phyloP scores from a whole-genome alignment of 2,329 filamentous ascomycete genomes.

The Sclerotinia trifoliorum region DNA sequence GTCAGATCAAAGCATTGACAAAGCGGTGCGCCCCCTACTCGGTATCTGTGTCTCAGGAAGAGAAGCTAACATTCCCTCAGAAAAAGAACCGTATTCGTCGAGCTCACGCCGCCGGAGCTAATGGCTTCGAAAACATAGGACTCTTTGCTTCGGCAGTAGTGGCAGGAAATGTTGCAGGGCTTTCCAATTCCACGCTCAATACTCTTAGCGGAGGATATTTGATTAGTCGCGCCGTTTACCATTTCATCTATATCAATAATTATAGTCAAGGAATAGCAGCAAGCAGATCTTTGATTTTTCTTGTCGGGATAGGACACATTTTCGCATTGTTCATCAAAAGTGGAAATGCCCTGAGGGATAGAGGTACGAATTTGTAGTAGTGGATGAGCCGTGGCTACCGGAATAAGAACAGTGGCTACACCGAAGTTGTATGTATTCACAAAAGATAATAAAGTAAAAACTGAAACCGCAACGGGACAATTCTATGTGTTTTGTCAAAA shows the following conservation, averaged over 20 bases:
- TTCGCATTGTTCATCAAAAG: conserved; percentile 33
- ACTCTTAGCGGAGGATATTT: conserved; percentile 28
- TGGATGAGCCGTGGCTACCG: not conserved
- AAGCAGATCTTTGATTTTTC: conserved; percentile 26
- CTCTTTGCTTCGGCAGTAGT: conserved; percentile 43
- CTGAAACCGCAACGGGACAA: too few relatives aligned
- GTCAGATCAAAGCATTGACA: not conserved
- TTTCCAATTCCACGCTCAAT: conserved; percentile 33
- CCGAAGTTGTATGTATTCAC: not conserved
- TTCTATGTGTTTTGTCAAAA: not conserved
- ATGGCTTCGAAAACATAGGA: conserved; percentile 44
- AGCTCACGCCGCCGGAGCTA: conserved; percentile 42
- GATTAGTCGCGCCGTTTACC: conserved; percentile 30
- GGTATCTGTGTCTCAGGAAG: rapidly evolving
- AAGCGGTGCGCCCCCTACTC: not conserved
- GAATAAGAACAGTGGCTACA: not conserved
- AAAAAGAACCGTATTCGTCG: conserved; percentile 41
- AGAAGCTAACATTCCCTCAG: conserved; percentile 11
- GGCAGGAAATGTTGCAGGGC: conserved; percentile 41
- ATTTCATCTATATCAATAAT: conserved; percentile 33
- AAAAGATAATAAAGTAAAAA: not conserved
- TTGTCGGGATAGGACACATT: conserved; percentile 28
- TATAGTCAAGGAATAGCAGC: conserved; percentile 22
- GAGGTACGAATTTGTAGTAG: conserved; percentile 10
- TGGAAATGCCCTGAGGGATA: conserved; percentile 28